Percentiles rank a stretch among this genome's conserved stretches.
Conservation (phyloP, 129 eudicot genomes). For the Solidago caesia region DNA sequence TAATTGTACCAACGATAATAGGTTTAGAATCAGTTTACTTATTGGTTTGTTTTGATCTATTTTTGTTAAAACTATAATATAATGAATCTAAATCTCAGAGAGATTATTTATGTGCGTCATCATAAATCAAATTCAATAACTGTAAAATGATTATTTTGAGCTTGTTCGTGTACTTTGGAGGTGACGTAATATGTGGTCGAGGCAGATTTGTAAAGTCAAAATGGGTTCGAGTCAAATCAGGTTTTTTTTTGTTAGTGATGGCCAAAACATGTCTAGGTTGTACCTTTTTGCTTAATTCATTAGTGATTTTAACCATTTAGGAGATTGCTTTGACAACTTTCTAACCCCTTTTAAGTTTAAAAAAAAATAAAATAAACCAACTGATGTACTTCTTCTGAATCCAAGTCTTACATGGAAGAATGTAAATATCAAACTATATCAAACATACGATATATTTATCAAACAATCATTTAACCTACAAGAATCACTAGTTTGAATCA, state of each 20-base stretch:
- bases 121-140: too few relatives aligned
- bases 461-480: conserved; percentile 31
- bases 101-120: too few relatives aligned
- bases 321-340: too few relatives aligned
- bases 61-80: too few relatives aligned
- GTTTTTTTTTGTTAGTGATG: not conserved
- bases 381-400: not conserved
- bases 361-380: not conserved
- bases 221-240: not conserved
- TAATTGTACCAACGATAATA: not conserved
- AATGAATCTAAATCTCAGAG: too few relatives aligned
- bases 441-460: conserved; percentile 22
- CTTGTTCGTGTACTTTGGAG: too few relatives aligned
- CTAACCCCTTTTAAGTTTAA: not conserved
- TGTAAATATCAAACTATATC: conserved; percentile 19
- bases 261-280: not conserved
- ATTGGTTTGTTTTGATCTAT: too few relatives aligned
- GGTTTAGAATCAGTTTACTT: not conserved
- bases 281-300: too few relatives aligned
- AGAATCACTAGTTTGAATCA: conserved; percentile 18
- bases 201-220: not conserved
- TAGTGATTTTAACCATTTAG: too few relatives aligned
- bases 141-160: too few relatives aligned
- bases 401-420: not conserved
- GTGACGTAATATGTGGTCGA: too few relatives aligned